phyloP scores from a whole-genome alignment of 257 asterid species.

The Thymus mandschuricus region DNA sequence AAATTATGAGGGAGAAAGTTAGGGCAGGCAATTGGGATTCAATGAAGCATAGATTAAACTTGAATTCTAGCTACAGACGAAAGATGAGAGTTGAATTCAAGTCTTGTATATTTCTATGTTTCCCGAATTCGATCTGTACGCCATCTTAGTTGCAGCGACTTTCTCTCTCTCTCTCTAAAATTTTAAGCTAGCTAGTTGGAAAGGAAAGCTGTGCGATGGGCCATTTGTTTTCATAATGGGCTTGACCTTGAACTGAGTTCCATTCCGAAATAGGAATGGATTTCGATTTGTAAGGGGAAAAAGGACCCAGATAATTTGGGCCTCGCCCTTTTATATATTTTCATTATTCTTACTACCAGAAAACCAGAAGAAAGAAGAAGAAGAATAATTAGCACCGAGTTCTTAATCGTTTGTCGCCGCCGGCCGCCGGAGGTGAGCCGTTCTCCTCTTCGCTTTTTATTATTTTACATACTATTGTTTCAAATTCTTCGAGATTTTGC shows the following conservation, averaged over 20 bases:
- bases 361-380: background rate
- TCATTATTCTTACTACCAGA: too few relatives aligned
- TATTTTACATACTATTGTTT: background rate
- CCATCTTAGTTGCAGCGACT: too few relatives aligned
- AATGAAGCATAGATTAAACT: background rate
- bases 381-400: background rate
- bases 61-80: background rate
- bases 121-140: too few relatives aligned
- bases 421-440: background rate
- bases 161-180: too few relatives aligned
- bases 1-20: background rate
- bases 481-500: background rate
- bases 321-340: background rate
- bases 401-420: background rate
- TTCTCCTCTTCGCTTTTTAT: background rate
- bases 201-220: too few relatives aligned
- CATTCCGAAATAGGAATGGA: too few relatives aligned
- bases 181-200: too few relatives aligned
- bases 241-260: too few relatives aligned
- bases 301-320: background rate
- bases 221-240: too few relatives aligned
- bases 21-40: slow-evolving; percentile 35
- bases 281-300: too few relatives aligned
- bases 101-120: too few relatives aligned
- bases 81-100: too few relatives aligned